These are phyloP conservation scores for Centrapalus pauciflorus DNA, from an alignment of 129 eudicot species.

Conservation along the genomic window DNA sequence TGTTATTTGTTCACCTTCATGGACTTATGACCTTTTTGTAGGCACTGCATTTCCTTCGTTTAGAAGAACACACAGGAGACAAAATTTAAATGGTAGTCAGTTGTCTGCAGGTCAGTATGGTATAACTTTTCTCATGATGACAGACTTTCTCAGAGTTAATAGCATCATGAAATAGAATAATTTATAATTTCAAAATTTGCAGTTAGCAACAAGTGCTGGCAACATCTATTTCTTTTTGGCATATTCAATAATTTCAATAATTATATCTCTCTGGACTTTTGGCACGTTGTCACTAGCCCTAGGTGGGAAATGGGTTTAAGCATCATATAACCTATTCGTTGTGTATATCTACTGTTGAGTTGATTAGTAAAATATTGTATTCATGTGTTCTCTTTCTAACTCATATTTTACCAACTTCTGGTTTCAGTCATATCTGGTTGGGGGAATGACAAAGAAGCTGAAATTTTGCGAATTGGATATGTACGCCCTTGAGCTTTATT, in stretches of 20 bases:
- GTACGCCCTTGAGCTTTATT: conserved; percentile 39
- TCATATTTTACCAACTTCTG: conserved; percentile 3
- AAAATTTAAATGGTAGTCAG: conserved; percentile 26
- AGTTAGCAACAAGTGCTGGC: not conserved
- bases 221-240: not conserved
- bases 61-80: conserved; percentile 40
- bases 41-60: conserved; percentile 47
- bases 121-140: conserved; percentile 4
- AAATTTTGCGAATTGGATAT: conserved; percentile 66
- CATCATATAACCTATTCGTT: not conserved
- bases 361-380: not conserved
- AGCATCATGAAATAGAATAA: not conserved
- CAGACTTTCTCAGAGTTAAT: not conserved
- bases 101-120: conserved; percentile 41
- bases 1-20: not conserved
- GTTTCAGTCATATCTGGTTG: conserved; percentile 54
- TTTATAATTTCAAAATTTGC: not conserved
- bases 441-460: conserved; percentile 83
- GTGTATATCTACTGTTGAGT: not conserved
- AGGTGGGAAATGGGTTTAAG: not conserved
- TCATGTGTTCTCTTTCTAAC: conserved; percentile 1
- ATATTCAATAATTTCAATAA: not conserved
- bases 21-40: conserved; percentile 12
- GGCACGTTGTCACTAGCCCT: conserved; percentile 2
- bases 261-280: not conserved